A percentile compares a stretch with the other conserved stretches of the same genome.
These are phyloP conservation scores for Boechera stricta DNA, from an alignment of 345 rosid species.

Conservation along the genomic window DNA sequence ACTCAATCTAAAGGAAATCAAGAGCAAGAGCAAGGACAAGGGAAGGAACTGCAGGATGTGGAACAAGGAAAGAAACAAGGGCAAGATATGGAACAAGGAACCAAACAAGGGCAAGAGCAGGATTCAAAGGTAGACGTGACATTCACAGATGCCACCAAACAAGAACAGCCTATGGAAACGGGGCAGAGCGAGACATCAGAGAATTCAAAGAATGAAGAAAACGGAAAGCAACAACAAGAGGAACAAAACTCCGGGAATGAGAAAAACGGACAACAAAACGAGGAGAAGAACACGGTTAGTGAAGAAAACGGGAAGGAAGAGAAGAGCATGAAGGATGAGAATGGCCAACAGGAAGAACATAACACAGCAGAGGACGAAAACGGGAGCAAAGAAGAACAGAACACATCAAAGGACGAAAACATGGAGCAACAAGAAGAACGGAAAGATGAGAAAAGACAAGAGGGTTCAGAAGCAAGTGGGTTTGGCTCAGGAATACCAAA, in stretches of 20 bases:
- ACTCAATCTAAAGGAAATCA: conserved; percentile 36
- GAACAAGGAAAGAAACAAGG: conserved; percentile 48
- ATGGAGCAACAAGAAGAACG: conserved; percentile 43
- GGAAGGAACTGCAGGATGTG: conserved; percentile 49
- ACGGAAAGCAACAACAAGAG: conserved; percentile 37
- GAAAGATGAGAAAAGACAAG: conserved; percentile 36
- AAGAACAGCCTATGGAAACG: conserved; percentile 36
- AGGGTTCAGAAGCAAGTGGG: conserved; percentile 27
- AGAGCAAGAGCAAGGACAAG: conserved; percentile 39
- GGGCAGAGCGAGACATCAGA: conserved; percentile 38
- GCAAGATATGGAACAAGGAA: conserved; percentile 44
- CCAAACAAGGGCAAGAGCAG: conserved; percentile 38
- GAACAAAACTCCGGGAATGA: conserved; percentile 36
- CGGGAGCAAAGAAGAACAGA: conserved; percentile 41
- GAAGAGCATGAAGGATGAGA: conserved; percentile 34
- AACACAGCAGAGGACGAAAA: conserved; percentile 29
- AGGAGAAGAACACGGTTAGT: conserved; percentile 21
- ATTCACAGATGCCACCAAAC: conserved; percentile 46
- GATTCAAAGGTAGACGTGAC: conserved; percentile 17
- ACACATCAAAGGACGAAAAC: conserved; percentile 17
- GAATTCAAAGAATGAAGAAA: conserved; percentile 33
- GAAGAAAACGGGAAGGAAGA: conserved; percentile 33
- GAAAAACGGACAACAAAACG: conserved; percentile 36
- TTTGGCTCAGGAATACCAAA: conserved; percentile 67
- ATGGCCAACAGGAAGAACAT: conserved; percentile 40